Conservation (phyloP, 2,329 filamentous ascomycete genomes). For the Colletotrichum sp. region DNA sequence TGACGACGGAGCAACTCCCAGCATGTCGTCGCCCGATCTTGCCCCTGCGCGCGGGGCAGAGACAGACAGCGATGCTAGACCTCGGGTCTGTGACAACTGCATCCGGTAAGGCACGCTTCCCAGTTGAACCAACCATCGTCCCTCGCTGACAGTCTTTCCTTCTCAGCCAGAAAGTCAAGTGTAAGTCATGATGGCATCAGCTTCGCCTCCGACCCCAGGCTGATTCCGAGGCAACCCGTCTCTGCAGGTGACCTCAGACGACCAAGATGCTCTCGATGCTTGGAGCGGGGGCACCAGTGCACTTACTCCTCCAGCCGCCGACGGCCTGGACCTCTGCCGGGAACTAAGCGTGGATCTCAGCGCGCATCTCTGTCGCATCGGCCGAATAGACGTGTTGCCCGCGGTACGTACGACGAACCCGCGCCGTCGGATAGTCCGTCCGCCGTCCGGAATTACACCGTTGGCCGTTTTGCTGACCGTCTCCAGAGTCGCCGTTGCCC, state of each 20-base stretch:
- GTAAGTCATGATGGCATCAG: not conserved
- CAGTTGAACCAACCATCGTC: not conserved
- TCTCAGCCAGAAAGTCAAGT: not conserved
- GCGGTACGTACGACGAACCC: not conserved
- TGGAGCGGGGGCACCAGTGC: not conserved
- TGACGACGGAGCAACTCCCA: not conserved
- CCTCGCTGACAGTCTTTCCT: not conserved
- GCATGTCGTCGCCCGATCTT: not conserved
- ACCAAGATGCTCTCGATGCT: not conserved
- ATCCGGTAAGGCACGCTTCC: not conserved
- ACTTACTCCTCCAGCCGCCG: conserved; percentile 16
- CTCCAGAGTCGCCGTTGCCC: not conserved
- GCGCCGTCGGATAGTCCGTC: not conserved
- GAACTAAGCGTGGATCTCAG: not conserved
- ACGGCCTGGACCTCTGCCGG: conserved; percentile 10
- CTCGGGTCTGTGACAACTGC: not conserved
- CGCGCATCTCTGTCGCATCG: not conserved
- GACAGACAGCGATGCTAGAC: not conserved
- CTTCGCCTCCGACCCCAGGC: not conserved
- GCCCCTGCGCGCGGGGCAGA: not conserved
- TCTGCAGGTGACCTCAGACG: not conserved
- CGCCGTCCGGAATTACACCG: not conserved
- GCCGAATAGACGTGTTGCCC: not conserved
- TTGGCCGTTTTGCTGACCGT: not conserved
- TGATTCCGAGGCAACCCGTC: not conserved